Evolutionary conservation across 2,329 filamentous ascomycete genomes (phyloP), one percentile per base, ranked within the genome.

Genomic region (Daldinia sp.): DNA sequence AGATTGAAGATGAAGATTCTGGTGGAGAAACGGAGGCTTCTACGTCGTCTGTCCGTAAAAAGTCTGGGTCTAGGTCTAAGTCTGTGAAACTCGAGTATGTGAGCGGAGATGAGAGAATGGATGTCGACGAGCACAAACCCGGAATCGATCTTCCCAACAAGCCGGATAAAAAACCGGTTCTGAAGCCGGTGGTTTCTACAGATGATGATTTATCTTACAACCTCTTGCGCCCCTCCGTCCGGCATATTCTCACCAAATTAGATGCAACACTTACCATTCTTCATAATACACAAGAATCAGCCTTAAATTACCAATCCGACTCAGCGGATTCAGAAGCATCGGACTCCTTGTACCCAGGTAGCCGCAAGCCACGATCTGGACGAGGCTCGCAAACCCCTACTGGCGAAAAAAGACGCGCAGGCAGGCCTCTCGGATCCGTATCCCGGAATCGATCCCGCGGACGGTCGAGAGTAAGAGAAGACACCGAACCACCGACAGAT

Each of bases 231-330:
- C 92, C 93, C 0, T 83, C 86, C 0, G 83, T 91, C 9, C 83
- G 88, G n/a, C 89, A 92, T 67, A 84, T 94, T 13, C 80, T 97
- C 7, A 77, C 82, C 1, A 85, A 87, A 32, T 74, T 97, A 1
- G 92, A 97, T 69, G 76, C 80, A 4, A 82, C 94, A 0, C 83
- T 97, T 4, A 80, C 82, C 27, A 85, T 88, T 3, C 81, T 98
- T 11, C 92, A 94, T 72, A 86, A 88, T 61, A 82, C 86, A 0
- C 85, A 89, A 34, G 78, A 85, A 41, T 83, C 87, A 2, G 85
- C 83, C 52, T 66, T 78, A 43, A 59, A 67, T 15, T 70, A 70
- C 17, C 66, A 70, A 25, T 72, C 72, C 2, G 73, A 75, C 37
- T 73, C 72, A 1, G 62, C 29, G 2, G 69, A 71, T n/a, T 72